Conservation (phyloP, 202 grass and related monocot genomes). For the Saccharum hybrid region DNA sequence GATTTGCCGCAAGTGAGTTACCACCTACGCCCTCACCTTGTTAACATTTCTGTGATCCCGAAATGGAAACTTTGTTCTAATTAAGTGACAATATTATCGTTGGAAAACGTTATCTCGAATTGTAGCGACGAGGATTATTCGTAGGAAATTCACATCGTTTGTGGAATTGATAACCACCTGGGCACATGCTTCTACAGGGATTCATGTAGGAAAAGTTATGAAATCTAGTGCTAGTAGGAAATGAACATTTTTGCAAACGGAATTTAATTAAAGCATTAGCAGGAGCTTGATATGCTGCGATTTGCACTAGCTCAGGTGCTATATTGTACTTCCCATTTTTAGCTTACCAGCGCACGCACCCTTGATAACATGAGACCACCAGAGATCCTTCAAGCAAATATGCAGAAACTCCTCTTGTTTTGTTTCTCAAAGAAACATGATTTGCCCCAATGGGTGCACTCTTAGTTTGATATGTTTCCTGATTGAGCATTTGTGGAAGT, state of each 20-base stretch:
- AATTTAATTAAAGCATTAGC: not conserved
- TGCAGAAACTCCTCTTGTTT: not conserved
- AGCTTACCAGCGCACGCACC: not conserved
- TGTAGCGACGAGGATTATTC: not conserved
- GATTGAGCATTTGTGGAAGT: conserved; percentile 10
- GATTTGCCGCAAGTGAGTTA: conserved; percentile 82
- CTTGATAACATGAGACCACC: not conserved
- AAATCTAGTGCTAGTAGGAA: not conserved
- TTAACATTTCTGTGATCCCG: not conserved
- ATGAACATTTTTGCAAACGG: not conserved
- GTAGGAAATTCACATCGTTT: not conserved
- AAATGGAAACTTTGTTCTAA: not conserved
- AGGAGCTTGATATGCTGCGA: not conserved
- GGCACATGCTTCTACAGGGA: no score
- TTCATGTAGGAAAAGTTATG: not conserved
- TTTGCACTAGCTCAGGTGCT: not conserved
- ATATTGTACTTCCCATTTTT: not conserved
- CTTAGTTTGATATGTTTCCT: conserved; percentile 17
- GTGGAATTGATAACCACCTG: not conserved
- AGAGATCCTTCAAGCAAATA: not conserved
- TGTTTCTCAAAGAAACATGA: not conserved
- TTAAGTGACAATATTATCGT: not conserved
- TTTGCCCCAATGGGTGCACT: not conserved
- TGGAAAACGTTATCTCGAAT: not conserved
- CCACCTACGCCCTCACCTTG: not conserved